A percentile compares a stretch with the other conserved stretches of the same genome.
Evolutionary conservation across 106 monocot species (phyloP).

Genomic region (Acorus calamus): DNA sequence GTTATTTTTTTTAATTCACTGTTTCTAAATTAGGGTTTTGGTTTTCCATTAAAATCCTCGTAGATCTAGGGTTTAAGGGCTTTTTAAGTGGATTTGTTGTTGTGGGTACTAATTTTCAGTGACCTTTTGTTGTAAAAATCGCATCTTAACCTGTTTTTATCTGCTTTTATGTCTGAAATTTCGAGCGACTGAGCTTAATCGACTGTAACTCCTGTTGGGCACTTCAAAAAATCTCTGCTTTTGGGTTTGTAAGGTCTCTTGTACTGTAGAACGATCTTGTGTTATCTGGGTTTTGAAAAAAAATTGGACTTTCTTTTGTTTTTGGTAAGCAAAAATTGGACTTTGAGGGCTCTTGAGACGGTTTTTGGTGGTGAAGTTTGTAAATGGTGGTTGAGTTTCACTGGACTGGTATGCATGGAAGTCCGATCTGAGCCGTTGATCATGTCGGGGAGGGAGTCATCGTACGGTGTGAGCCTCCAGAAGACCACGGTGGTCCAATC

Average conservation of each 20-base stretch:
- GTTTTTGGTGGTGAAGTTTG: neutral
- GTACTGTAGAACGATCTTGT: neutral
- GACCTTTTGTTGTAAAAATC: slow-evolving; percentile 13
- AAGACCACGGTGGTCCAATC: slow-evolving; percentile 28
- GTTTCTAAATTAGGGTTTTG: slow-evolving; percentile 9
- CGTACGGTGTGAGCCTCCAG: slow-evolving; percentile 44
- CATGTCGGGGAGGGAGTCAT: slow-evolving; percentile 45
- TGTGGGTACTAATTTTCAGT: slow-evolving; percentile 13
- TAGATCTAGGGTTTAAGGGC: slow-evolving; percentile 4
- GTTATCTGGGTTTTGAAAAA: neutral
- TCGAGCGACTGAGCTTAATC: neutral
- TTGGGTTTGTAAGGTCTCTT: neutral
- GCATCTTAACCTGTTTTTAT: slow-evolving; percentile 8
- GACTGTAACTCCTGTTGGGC: neutral
- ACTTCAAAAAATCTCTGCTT: neutral
- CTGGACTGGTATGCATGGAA: slow-evolving; percentile 39
- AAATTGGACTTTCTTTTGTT: neutral
- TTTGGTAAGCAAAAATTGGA: neutral
- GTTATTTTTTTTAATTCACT: too few relatives aligned
- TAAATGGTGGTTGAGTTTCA: neutral
- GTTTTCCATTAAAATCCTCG: slow-evolving; percentile 4
- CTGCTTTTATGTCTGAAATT: neutral
- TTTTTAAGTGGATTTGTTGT: slow-evolving; percentile 9
- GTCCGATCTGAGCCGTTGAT: slow-evolving; percentile 71
- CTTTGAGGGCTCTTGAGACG: neutral